Evolutionary conservation across 177 flowering plant genomes (phyloP), one percentile per base, ranked within the genome.

Genomic region (Vitis hybrid): DNA sequence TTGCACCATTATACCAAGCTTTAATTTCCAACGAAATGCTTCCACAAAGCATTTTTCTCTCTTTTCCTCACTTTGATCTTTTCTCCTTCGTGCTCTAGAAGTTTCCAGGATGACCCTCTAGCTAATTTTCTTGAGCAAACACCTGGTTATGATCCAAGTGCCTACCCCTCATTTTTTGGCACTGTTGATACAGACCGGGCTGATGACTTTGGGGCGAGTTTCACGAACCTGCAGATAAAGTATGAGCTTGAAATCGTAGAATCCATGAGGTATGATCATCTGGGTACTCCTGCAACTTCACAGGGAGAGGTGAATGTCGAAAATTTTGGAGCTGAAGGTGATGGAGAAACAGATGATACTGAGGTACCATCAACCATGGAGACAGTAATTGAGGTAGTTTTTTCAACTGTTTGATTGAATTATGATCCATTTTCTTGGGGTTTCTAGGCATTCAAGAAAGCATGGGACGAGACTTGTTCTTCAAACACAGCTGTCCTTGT

Each of bases 281-380:
- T 24, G 9, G 18, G 17, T 22, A 44, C 70, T 2, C 33, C 70
- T 62, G 24, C 24, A 3, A 8, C 53, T 11, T 22, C 67, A 20
- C 14, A 62, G 33, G 62, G 55, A 64, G 70, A 76, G 2, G 73
- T 86, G 15, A 84, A 77, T 78, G 92, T 94, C 1, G 75, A 84
- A 47, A 77, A 77, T 71, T 90, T 73, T 76, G 95, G 92, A 64
- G 97, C 97, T 65, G 87, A 81, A 78, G 97, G 87, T 61, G 85
- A 89, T 82, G 94, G 97, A 49, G 47, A 12, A 18, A 71, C 22
- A 22, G 92, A 92, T 77, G 97, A 90, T 69, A 81, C 89, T 4
- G 14, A 91, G 97, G 97, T 91, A 83, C 33, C 11, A 19, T 12
- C 60, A 67, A 13, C 4, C 3, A 54, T 14, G 3, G 57, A 44